A percentile compares a stretch with the other conserved stretches of the same genome.
Conservation (phyloP, 164 flowering plant genomes). For the Paratinospora sagittata region DNA sequence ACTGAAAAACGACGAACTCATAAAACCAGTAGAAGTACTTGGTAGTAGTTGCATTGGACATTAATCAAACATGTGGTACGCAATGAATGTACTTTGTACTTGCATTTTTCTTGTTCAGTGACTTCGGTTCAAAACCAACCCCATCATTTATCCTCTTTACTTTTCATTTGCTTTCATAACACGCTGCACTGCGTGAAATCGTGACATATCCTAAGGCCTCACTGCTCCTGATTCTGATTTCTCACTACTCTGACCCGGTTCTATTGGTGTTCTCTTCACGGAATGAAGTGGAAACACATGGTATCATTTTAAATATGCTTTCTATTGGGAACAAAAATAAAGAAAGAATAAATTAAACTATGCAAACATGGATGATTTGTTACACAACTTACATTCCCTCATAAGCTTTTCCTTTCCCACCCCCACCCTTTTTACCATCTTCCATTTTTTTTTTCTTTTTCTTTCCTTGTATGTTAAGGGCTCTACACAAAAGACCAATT, state of each 20-base stretch:
- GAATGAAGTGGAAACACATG: background rate
- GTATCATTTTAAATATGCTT: background rate
- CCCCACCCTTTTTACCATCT: background rate
- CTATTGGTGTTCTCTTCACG: background rate
- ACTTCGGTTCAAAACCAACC: background rate
- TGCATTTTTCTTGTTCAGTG: background rate
- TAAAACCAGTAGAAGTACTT: background rate
- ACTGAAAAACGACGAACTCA: background rate
- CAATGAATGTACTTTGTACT: background rate
- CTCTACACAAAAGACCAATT: constrained; percentile 92
- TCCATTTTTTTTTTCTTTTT: too few relatives aligned
- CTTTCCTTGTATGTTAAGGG: background rate
- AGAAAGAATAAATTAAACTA: constrained; percentile 1
- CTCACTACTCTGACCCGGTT: background rate
- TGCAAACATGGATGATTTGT: constrained; percentile 1
- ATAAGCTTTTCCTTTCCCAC: background rate
- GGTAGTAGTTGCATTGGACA: background rate
- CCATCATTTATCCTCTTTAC: too few relatives aligned
- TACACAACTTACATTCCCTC: background rate
- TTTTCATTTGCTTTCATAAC: too few relatives aligned
- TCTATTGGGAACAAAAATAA: background rate
- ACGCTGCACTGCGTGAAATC: background rate
- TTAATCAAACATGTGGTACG: background rate
- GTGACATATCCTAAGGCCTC: background rate
- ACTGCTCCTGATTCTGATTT: too few relatives aligned